Evolutionary conservation across 345 rosid species (phyloP).

Genomic region (Corchorus olitorius): DNA sequence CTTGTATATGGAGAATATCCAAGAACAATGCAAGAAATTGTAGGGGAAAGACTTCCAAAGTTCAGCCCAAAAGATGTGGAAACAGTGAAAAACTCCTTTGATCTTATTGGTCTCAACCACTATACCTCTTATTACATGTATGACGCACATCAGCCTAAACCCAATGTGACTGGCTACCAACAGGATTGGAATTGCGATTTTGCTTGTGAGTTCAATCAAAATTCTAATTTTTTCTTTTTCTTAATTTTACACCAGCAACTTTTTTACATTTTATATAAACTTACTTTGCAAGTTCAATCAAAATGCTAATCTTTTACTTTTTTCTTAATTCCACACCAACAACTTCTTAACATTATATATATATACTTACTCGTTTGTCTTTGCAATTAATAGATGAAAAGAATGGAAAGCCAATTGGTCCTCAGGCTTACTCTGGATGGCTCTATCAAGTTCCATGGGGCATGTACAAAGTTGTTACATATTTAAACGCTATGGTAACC

Average conservation of each 20-base stretch:
- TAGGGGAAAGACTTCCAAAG: conserved; percentile 67
- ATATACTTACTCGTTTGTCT: too few relatives aligned
- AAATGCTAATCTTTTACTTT: too few relatives aligned
- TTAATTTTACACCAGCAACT: too few relatives aligned
- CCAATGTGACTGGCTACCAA: conserved; percentile 66
- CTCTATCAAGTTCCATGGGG: conserved; percentile 29
- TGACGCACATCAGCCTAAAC: conserved; percentile 47
- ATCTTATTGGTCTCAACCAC: conserved; percentile 83
- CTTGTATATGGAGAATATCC: conserved; percentile 89
- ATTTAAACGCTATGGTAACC: conserved; percentile 36
- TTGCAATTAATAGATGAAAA: neutral
- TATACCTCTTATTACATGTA: conserved; percentile 74
- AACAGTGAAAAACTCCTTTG: conserved; percentile 83
- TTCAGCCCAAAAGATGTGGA: conserved; percentile 65
- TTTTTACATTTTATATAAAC: too few relatives aligned
- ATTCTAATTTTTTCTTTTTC: too few relatives aligned
- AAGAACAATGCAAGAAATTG: conserved; percentile 70
- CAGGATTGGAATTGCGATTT: too few relatives aligned
- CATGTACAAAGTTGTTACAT: conserved; percentile 15
- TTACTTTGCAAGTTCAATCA: conserved; percentile 51
- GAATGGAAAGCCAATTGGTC: neutral
- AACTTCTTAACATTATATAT: too few relatives aligned
- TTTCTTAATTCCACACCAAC: too few relatives aligned
- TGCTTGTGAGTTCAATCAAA: conserved; percentile 33
- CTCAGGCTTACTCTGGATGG: conserved; percentile 15